phyloP scores from a whole-genome alignment of 129 eudicot species.

The Mikania micrantha region DNA sequence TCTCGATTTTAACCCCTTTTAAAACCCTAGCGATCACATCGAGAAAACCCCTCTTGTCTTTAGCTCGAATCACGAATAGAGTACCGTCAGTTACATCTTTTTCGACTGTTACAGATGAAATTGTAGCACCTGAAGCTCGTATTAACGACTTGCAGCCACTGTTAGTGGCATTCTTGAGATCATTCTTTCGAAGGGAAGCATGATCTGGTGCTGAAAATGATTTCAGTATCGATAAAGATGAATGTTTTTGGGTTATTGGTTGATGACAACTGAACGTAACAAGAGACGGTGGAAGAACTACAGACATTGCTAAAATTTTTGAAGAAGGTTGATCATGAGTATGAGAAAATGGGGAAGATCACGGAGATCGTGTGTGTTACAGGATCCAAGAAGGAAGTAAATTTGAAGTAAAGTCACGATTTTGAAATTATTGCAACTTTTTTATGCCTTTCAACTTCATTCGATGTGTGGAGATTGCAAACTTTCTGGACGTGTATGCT shows the following conservation, averaged over 20 bases:
- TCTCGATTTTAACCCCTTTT: slow-evolving; percentile 37
- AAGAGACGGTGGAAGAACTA: slow-evolving; percentile 1
- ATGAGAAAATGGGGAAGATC: slow-evolving; percentile 7
- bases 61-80: slow-evolving; percentile 30
- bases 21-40: slow-evolving; percentile 43
- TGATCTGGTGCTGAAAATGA: neutral
- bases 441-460: neutral
- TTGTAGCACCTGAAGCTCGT: neutral
- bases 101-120: slow-evolving; percentile 27
- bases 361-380: slow-evolving; percentile 15
- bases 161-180: neutral
- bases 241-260: neutral
- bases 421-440: neutral
- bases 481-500: neutral
- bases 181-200: slow-evolving; percentile 5
- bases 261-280: slow-evolving; percentile 4
- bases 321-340: slow-evolving; percentile 6
- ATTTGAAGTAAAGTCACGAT: slow-evolving; percentile 6
- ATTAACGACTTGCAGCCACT: slow-evolving; percentile 8
- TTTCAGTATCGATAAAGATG: neutral
- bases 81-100: slow-evolving; percentile 29
- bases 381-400: slow-evolving; percentile 25
- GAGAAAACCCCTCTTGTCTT: slow-evolving; percentile 28
- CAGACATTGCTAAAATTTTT: slow-evolving; percentile 17
- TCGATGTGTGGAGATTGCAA: slow-evolving; percentile 1